These are phyloP conservation scores for Fistulinella prunicolor DNA, from an alignment of 768 basidiomycete genomes.

Conservation along the genomic window DNA sequence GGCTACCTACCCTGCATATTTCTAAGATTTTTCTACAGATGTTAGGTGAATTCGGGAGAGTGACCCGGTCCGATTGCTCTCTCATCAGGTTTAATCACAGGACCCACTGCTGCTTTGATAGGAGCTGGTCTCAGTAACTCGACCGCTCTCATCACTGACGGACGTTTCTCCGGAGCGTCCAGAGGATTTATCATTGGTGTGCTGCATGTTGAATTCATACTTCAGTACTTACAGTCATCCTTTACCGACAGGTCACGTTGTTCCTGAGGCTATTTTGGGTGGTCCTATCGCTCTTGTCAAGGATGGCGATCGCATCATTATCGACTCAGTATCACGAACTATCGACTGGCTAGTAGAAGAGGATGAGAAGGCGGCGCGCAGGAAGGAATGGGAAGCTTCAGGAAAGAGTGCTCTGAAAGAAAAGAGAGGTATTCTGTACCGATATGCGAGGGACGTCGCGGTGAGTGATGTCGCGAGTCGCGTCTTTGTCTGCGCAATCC, in stretches of 20 bases:
- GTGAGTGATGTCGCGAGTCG: conserved; percentile 47
- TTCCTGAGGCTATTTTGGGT: conserved; percentile 68
- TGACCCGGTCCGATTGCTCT: neutral
- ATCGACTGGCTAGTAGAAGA: conserved; percentile 76
- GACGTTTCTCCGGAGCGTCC: conserved; percentile 84
- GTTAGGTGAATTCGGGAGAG: conserved; percentile 34
- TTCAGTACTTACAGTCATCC: conserved; percentile 40
- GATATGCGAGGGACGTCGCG: conserved; percentile 84
- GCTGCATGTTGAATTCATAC: neutral
- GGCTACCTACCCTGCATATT: neutral
- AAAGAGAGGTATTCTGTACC: conserved; percentile 68
- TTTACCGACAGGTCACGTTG: conserved; percentile 49
- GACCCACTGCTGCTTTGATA: conserved; percentile 80
- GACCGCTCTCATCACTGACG: conserved; percentile 84
- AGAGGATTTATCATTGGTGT: conserved; percentile 60
- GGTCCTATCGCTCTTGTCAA: conserved; percentile 86
- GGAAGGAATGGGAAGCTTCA: conserved; percentile 65
- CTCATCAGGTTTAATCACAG: conserved; percentile 28
- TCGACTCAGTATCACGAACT: conserved; percentile 61
- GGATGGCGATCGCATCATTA: conserved; percentile 77
- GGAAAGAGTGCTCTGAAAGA: conserved; percentile 63
- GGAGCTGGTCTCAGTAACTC: conserved; percentile 78
- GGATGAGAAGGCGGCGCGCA: conserved; percentile 58
- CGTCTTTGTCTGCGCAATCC: neutral
- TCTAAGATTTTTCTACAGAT: conserved; percentile 33